phyloP scores from a whole-genome alignment of 1,139 yeast genomes.

The Candida mesenterica region DNA sequence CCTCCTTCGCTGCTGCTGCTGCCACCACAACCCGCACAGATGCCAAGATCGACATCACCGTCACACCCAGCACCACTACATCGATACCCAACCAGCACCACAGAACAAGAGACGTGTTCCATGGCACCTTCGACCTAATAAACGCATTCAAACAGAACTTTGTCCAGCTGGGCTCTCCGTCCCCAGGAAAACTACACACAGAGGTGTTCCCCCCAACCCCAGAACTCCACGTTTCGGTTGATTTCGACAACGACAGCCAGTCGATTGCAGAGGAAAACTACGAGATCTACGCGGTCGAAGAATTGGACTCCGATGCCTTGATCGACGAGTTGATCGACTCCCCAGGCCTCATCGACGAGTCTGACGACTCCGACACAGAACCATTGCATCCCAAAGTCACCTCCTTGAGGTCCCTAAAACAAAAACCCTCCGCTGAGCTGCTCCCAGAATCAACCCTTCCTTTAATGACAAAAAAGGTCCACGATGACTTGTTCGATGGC shows the following conservation, averaged over 20 bases:
- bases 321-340: slow-evolving; percentile 10
- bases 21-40: neutral
- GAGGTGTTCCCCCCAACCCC: neutral
- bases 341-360: slow-evolving; percentile 6
- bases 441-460: slow-evolving; percentile 1
- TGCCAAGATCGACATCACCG: too few species aligned
- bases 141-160: slow-evolving; percentile 2
- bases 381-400: neutral
- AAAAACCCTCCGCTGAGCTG: neutral
- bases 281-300: slow-evolving; percentile 6
- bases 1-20: neutral
- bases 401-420: neutral
- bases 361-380: slow-evolving; percentile 1
- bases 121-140: slow-evolving; percentile 1
- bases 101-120: slow-evolving; percentile 1
- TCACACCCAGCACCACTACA: too few species aligned
- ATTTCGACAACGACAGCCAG: slow-evolving; percentile 3
- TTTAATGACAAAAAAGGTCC: neutral
- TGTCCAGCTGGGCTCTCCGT: slow-evolving; percentile 1
- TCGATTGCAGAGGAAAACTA: slow-evolving; percentile 5
- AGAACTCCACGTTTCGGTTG: neutral
- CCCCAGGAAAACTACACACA: neutral
- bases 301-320: slow-evolving; percentile 9
- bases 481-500: slow-evolving; percentile 3
- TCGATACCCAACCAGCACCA: too few species aligned